Evolutionary conservation across 768 basidiomycete species (phyloP).

Genomic region (Lactarius deliciosus): DNA sequence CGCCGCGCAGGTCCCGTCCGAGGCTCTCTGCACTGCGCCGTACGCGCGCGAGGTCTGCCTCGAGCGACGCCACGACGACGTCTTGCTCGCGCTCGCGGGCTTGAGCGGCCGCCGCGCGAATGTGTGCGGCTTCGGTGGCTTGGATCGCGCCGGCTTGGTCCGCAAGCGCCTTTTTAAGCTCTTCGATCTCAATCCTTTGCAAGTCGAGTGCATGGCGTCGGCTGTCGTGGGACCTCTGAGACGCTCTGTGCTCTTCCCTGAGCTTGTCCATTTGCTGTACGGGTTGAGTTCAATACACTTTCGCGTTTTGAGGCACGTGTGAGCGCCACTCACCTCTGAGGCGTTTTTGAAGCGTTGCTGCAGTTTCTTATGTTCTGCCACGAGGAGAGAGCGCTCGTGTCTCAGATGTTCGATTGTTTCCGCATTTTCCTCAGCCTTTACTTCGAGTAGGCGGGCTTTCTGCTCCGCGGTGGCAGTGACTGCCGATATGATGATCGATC

Average conservation of each 20-base stretch:
- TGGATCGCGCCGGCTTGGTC: constrained; percentile 62
- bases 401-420: constrained; percentile 73
- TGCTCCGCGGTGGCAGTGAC: constrained; percentile 70
- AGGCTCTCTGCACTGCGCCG: constrained; percentile 74
- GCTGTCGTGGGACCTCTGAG: constrained; percentile 67
- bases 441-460: constrained; percentile 66
- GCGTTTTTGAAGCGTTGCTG: constrained; percentile 65
- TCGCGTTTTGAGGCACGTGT: not conserved
- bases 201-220: constrained; percentile 73
- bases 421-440: constrained; percentile 64
- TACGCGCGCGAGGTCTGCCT: constrained; percentile 74
- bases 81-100: constrained; percentile 61
- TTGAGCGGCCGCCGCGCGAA: constrained; percentile 44
- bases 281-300: not conserved
- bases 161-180: constrained; percentile 66
- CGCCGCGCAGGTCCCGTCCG: constrained; percentile 69
- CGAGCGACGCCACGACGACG: constrained; percentile 62
- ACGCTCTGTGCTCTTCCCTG: constrained; percentile 57
- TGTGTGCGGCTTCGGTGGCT: constrained; percentile 61
- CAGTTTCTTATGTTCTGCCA: constrained; percentile 67
- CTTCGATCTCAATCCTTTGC: constrained; percentile 69
- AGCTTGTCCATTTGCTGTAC: constrained; percentile 60
- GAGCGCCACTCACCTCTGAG: constrained; percentile 55
- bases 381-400: constrained; percentile 70
- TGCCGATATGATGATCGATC: constrained; percentile 31